Evolutionary conservation across 805 yeast species (phyloP).

Genomic region (Metschnikowia orientalis): DNA sequence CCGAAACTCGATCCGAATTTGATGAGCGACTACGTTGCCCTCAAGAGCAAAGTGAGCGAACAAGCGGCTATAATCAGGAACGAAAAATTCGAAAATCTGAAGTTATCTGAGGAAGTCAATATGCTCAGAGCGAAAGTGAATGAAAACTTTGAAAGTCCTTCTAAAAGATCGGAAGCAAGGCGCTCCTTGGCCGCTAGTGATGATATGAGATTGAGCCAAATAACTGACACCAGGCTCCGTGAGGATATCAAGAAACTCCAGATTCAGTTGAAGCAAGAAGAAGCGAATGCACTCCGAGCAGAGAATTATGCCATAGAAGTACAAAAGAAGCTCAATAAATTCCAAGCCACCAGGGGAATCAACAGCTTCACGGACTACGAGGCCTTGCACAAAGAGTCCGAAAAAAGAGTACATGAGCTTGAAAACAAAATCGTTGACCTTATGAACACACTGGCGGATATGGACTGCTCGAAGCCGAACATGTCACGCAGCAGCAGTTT

Average conservation of each 20-base stretch:
- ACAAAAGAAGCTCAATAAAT: conserved; percentile 39
- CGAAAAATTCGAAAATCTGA: conserved; percentile 43
- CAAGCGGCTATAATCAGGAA: conserved; percentile 44
- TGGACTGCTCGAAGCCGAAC: conserved; percentile 4
- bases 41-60: conserved; percentile 52
- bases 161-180: conserved; percentile 20
- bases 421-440: conserved; percentile 22
- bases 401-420: conserved; percentile 29
- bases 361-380: conserved; percentile 33
- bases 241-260: conserved; percentile 49
- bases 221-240: conserved; percentile 12
- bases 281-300: conserved; percentile 46
- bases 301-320: conserved; percentile 45
- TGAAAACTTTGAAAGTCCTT: conserved; percentile 17
- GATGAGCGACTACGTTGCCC: conserved; percentile 42
- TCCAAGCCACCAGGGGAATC: conserved; percentile 39
- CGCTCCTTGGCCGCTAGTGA: conserved; percentile 36
- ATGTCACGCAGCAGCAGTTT: conserved; percentile 34
- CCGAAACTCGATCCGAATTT: conserved; percentile 27
- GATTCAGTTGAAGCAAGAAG: conserved; percentile 48
- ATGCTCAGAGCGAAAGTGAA: conserved; percentile 46
- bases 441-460: conserved; percentile 8
- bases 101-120: conserved; percentile 51
- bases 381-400: conserved; percentile 32
- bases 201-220: conserved; percentile 17